Base-by-base conservation (phyloP, 495 filamentous ascomycete genomes). In the Lepidopterella palustris region DNA sequence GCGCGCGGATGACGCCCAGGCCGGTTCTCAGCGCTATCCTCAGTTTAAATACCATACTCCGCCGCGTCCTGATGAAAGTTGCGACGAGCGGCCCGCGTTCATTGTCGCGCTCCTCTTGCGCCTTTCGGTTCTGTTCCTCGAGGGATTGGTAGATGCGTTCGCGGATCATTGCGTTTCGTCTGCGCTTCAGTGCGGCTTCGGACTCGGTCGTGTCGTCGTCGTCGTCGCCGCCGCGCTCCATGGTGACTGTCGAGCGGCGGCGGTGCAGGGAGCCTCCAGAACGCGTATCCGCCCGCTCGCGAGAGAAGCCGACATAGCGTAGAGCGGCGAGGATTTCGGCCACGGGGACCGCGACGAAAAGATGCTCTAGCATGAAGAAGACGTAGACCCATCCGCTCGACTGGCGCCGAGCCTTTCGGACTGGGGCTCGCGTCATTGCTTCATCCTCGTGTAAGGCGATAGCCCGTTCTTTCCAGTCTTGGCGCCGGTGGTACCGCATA, bases 341-440 rank as follows among this genome's bases (percentile, higher is more conserved):
- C 13, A 13, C 18, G 11, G 54, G 54, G 21, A 57, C 4, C 13
- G 31, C 15, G 4, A 57, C 54, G 5, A 47, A 18, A 2, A 47
- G 15, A 11, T 18, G 9, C 20, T 57, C 54, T 5, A 57, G 21
- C 8, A 57, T 42, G n/a, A 57, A 57, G 8, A 57, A 18, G 11
- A 27, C n/a, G 54, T 57, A 57, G 5, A 45, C 54, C 54, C 54
- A 57, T 5, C 32, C 54, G 21, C 24, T 21, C 8, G 54, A 23
- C 26, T 28, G 35, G 5, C 35, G 31, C 0, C 24, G 54, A 5
- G 54, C 31, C 28, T 45, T 57, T 21, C 31, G 54, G 4, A 57
- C 54, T 1, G 54, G 54, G 10, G 54, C 23, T 25, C 20, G 47
- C 3, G 28, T 57, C 10, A 31, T 35, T 0, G 28, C 25, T 23